Evolutionary conservation across 352 stramenopile species (phyloP), one percentile per base, ranked within the genome.

Genomic region (Phytophthora macrochlamydospora): DNA sequence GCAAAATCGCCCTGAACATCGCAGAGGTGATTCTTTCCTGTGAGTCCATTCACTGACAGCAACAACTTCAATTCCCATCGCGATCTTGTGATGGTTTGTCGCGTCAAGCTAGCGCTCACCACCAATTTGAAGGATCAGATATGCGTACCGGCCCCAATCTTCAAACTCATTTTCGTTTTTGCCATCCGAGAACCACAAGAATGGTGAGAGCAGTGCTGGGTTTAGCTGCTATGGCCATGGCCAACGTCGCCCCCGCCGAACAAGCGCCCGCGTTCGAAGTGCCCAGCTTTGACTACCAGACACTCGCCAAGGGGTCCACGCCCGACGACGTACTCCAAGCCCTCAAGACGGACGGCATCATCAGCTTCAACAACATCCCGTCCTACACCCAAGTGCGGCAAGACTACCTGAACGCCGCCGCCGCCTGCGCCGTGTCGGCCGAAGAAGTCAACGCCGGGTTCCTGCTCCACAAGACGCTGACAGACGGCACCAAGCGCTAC

Each of bases 301-400:
- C 75, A 8, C 69, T 91, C 12, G 55, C 55, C 24, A 63, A 35
- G 24, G 63, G 55, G 66, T 56, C 71, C 59, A 80, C 63, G 44
- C 72, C 80, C 28, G 43, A 60, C n/a, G 44, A 69, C 29, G 56
- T 91, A 48, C 74, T 92, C 51, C 35, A 50, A 2, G 80, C 80
- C 11, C 81, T 94, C 57, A 78, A 89, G 66, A 62, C 68, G 28
- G 80, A 91, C 56, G 85, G 85, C 33, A 92, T 92, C 78, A 65
- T 94, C 53, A 78, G 70, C 43, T 66, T 94, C 45, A 68, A 65
- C 48, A 90, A 91, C 67, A 75, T 94, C 18, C 81, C 82, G 3
- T 59, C 59, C 32, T 93, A 84, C 70, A 49, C 73, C 0, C 38
- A 70, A 2, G 61, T 78, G 7, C 79, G 83, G 8, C 64, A 64